phyloP scores from a whole-genome alignment of 106 monocot species.

The Hemerocallis citrina region DNA sequence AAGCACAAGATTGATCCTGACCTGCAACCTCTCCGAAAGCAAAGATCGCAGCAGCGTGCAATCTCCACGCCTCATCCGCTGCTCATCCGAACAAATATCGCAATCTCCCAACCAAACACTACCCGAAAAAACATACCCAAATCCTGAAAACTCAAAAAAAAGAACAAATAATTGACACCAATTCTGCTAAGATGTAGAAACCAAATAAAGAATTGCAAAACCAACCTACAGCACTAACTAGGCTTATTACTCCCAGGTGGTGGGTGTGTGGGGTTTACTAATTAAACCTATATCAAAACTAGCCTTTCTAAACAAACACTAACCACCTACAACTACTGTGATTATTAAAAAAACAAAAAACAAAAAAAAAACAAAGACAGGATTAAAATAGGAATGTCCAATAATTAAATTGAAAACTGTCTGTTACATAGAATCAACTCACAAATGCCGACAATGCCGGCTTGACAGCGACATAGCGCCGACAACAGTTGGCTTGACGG shows the following conservation, averaged over 20 bases:
- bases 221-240: not conserved
- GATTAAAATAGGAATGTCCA: no score
- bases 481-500: conserved; percentile 14
- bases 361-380: not conserved
- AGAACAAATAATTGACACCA: not conserved
- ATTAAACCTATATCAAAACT: no score
- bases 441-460: conserved; percentile 4
- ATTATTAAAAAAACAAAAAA: not conserved
- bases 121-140: not conserved
- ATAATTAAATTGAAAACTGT: conserved; percentile 9
- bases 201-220: conserved; percentile 6
- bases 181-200: conserved; percentile 3
- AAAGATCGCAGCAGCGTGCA: not conserved
- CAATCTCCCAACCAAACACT: conserved; percentile 5
- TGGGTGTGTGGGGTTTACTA: not conserved
- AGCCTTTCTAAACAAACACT: not conserved
- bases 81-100: conserved; percentile 4
- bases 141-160: not conserved
- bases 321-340: not conserved
- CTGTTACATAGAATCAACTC: conserved; percentile 9
- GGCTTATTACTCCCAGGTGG: not conserved
- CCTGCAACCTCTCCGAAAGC: not conserved
- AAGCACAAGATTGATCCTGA: not conserved
- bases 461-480: conserved; percentile 46
- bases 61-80: conserved; percentile 8